Evolutionary conservation across 2,329 filamentous ascomycete genomes (phyloP).

Genomic region (Tolypocladium capitatum): DNA sequence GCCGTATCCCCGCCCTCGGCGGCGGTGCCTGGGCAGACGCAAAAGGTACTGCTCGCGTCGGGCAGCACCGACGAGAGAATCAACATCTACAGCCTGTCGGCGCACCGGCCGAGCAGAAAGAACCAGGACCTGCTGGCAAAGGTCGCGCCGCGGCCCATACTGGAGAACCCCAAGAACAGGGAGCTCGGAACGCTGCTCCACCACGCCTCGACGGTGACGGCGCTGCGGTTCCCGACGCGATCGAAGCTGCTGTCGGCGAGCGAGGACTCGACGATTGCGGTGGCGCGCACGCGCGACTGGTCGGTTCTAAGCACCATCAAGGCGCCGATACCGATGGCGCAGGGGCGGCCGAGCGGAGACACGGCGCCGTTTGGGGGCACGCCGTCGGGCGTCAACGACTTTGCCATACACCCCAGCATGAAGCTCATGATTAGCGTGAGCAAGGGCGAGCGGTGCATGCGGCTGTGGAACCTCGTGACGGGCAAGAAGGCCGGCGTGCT

Average conservation of each 20-base stretch:
- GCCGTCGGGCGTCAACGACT: conserved; percentile 84
- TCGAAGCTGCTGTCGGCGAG: conserved; percentile 78
- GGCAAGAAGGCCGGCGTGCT: conserved; percentile 90
- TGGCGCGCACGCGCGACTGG: conserved; percentile 83
- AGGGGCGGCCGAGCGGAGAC: conserved; percentile 75
- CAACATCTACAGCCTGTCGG: conserved; percentile 85
- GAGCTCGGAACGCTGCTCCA: conserved; percentile 80
- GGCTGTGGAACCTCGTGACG: conserved; percentile 92
- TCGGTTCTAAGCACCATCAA: conserved; percentile 77
- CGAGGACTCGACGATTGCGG: conserved; percentile 83
- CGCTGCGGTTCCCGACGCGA: conserved; percentile 68
- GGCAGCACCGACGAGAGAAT: conserved; percentile 89
- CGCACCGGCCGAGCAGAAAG: conserved; percentile 44
- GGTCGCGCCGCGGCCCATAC: conserved; percentile 58
- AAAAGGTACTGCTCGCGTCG: conserved; percentile 80
- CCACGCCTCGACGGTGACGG: conserved; percentile 70
- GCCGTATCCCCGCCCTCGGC: conserved; percentile 68
- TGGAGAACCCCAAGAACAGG: conserved; percentile 76
- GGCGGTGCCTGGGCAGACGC: conserved; percentile 44
- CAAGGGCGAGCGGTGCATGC: conserved; percentile 80
- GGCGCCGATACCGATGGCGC: conserved; percentile 68
- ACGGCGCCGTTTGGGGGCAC: conserved; percentile 71
- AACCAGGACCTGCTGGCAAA: conserved; percentile 49
- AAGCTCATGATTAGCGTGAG: conserved; percentile 93
- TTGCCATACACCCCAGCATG: conserved; percentile 90